Evolutionary conservation across 441 rosid species (phyloP).

Genomic region (Adansonia rubrostipa): DNA sequence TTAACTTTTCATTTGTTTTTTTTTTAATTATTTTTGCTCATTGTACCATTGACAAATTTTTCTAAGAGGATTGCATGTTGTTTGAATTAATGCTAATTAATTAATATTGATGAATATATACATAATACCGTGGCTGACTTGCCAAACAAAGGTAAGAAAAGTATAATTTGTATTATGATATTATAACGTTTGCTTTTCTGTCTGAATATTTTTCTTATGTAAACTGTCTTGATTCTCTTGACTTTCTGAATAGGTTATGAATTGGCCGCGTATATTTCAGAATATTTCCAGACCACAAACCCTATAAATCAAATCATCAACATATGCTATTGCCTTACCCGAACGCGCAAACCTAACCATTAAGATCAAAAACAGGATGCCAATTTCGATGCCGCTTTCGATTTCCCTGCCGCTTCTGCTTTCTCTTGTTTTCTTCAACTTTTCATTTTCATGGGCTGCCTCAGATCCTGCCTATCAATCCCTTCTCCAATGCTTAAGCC

Average conservation of each 20-base stretch:
- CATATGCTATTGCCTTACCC: neutral
- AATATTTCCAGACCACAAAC: neutral
- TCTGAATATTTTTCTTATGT: neutral
- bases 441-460: slow-evolving; percentile 21
- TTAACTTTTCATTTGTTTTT: too few relatives aligned
- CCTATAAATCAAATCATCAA: neutral
- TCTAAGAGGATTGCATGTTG: too few relatives aligned
- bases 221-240: neutral
- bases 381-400: neutral
- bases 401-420: neutral
- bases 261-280: neutral
- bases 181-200: neutral
- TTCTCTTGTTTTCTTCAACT: slow-evolving; percentile 12
- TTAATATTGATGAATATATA: too few relatives aligned
- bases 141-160: too few relatives aligned
- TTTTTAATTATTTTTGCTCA: too few relatives aligned
- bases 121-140: too few relatives aligned
- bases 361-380: neutral
- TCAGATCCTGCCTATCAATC: slow-evolving; percentile 19
- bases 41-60: too few relatives aligned
- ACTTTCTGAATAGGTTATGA: neutral
- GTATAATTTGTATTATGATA: too few relatives aligned
- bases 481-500: slow-evolving; percentile 33
- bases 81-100: too few relatives aligned
- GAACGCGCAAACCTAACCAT: neutral